These are phyloP conservation scores for Epithele typhae DNA, from an alignment of 768 basidiomycete species.

Conservation along the genomic window DNA sequence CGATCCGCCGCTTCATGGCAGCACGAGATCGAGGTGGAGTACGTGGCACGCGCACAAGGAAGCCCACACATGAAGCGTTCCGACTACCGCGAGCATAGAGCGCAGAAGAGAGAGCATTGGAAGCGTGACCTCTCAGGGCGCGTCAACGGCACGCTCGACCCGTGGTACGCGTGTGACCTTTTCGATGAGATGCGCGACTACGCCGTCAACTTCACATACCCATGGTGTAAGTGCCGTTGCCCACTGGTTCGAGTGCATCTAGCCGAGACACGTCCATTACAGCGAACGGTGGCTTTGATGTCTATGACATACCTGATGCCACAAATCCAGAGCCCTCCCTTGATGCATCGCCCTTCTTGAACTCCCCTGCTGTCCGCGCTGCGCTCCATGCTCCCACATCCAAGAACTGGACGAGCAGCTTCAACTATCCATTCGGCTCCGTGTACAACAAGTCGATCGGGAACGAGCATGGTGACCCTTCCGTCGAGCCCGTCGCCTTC, in stretches of 20 bases:
- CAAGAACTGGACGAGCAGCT: conserved; percentile 37
- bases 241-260: too few species aligned
- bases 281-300: conserved; percentile 11
- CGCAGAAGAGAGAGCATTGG: conserved; percentile 26
- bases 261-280: too few species aligned
- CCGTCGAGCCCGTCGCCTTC: conserved; percentile 54
- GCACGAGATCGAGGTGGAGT: conserved; percentile 3
- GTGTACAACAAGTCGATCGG: conserved; percentile 11
- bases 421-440: conserved; percentile 34
- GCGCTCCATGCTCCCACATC: conserved; percentile 69
- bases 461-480: conserved; percentile 14
- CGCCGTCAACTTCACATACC: conserved; percentile 64
- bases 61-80: background rate
- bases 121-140: conserved; percentile 49
- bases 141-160: conserved; percentile 45
- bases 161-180: conserved; percentile 44
- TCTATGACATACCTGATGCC: conserved; percentile 19
- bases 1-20: conserved; percentile 4
- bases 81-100: too few species aligned
- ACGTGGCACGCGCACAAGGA: background rate
- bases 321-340: conserved; percentile 40
- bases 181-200: conserved; percentile 65
- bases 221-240: conserved; percentile 33
- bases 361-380: conserved; percentile 45
- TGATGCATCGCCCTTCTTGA: conserved; percentile 56